A percentile compares a stretch with the other conserved stretches of the same genome.
These are phyloP conservation scores for Trypanosoma caninum DNA, from an alignment of 208 protist species.

Conservation along the genomic window DNA sequence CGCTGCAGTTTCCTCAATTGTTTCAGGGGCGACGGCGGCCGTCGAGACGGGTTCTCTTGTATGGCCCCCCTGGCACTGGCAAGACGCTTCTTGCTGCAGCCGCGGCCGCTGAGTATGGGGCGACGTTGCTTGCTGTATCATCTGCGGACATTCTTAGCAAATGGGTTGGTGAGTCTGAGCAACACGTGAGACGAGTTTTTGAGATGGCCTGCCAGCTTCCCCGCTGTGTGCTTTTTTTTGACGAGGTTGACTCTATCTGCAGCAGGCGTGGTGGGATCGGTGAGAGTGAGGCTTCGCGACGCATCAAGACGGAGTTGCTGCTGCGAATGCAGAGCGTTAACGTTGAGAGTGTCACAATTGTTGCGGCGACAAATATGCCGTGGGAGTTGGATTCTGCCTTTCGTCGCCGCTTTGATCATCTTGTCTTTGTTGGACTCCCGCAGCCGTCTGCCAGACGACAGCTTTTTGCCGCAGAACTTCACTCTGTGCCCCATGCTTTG, in stretches of 20 bases:
- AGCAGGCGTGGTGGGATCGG: conserved; percentile 53
- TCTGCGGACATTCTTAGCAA: conserved; percentile 95
- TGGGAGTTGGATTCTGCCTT: conserved; percentile 90
- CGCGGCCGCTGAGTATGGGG: conserved; percentile 88
- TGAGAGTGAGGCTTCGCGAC: conserved; percentile 87
- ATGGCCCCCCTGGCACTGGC: conserved; percentile 69
- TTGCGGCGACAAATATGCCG: conserved; percentile 92
- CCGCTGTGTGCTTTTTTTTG: conserved; percentile 90
- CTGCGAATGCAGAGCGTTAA: conserved; percentile 87
- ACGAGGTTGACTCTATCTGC: conserved; percentile 93
- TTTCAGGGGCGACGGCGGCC: conserved; percentile 92
- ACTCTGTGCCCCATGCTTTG: conserved; percentile 37
- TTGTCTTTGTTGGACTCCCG: conserved; percentile 85
- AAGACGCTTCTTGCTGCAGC: conserved; percentile 94
- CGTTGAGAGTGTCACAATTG: conserved; percentile 49
- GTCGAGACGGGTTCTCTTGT: conserved; percentile 91
- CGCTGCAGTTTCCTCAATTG: conserved; percentile 94
- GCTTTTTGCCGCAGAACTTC: conserved; percentile 35
- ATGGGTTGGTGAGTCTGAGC: conserved; percentile 97
- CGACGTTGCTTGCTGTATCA: conserved; percentile 92
- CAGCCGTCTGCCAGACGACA: conserved; percentile 22
- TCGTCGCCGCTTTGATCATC: conserved; percentile 84
- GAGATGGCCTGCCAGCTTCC: conserved; percentile 38
- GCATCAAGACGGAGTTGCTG: conserved; percentile 99
- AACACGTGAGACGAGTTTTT: conserved; percentile 94